Conservation (phyloP, 2,329 filamentous ascomycete species). For the Fusarium nygamai region DNA sequence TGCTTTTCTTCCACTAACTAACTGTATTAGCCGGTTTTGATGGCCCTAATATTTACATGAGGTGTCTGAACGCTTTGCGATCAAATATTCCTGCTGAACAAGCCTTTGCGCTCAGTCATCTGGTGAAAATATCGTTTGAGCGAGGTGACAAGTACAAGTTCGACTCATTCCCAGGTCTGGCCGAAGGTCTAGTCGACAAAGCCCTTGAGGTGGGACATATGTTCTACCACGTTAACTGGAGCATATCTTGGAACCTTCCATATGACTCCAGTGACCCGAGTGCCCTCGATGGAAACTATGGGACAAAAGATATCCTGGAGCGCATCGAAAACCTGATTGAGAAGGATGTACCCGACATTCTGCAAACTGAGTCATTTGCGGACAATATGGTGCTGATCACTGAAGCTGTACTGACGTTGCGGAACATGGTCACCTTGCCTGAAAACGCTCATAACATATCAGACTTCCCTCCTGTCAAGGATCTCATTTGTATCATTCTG, state of each 20-base stretch:
- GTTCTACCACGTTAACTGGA: constrained; percentile 86
- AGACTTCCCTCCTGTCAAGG: constrained; percentile 77
- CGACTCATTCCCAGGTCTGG: constrained; percentile 87
- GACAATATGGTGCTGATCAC: constrained; percentile 80
- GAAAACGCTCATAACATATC: constrained; percentile 89
- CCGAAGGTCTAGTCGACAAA: constrained; percentile 88
- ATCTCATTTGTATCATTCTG: constrained; percentile 84
- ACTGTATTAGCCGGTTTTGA: constrained; percentile 65
- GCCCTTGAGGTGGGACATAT: constrained; percentile 80
- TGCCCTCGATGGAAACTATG: constrained; percentile 55
- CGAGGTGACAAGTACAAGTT: constrained; percentile 96
- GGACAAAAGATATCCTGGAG: constrained; percentile 67
- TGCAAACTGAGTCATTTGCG: constrained; percentile 76
- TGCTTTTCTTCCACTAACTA: constrained; percentile 24
- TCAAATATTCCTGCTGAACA: constrained; percentile 84
- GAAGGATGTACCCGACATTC: constrained; percentile 70
- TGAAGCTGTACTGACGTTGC: constrained; percentile 86
- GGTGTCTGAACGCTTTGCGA: constrained; percentile 84
- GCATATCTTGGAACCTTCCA: constrained; percentile 71
- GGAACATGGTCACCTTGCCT: constrained; percentile 94
- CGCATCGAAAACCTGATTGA: constrained; percentile 72
- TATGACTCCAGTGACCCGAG: constrained; percentile 64
- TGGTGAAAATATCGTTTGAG: constrained; percentile 95
- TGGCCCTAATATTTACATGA: constrained; percentile 90
- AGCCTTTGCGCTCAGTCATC: constrained; percentile 90